Evolutionary conservation across 495 filamentous ascomycete species (phyloP), one percentile per base, ranked within the genome.

Genomic region (Penicillium macrosclerotiorum): DNA sequence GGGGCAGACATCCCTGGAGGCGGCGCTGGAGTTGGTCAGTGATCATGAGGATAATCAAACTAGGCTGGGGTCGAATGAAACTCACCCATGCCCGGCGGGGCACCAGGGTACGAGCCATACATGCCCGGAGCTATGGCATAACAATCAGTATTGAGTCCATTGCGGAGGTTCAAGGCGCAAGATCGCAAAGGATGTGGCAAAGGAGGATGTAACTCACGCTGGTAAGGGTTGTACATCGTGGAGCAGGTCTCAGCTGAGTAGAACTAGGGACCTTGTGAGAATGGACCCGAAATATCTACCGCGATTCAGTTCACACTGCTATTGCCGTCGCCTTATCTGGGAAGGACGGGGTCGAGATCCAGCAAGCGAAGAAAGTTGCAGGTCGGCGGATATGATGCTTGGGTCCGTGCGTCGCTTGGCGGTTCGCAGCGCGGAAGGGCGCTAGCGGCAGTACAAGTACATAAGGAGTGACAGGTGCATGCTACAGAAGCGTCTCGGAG

Each of bases 21-120:
- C 40, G 67, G 65, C 34, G 65, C 69, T 72, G 37, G 8, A 46
- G 13, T 30, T 37, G 16, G 50, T 60, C 38, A 57, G 52, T 51
- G 29, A 42, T 41, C 43, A 49, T 38, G 1, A 1, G 14, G n/a
- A n/a, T n/a, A n/a, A n/a, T 37, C 41, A 65, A 19, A 13, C 14
- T 37, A n/a, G n/a, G n/a, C 14, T 37, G 3, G 34, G 16, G 17
- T 9, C 13, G 34, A 34, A 14, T 18, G 13, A 7, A 36, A 62
- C 83, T 71, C 79, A 89, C 90, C 90, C 81, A 95, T 81, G 58
- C 89, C 90, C 45, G 91, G 90, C 40, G 90, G 88, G 56, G 85
- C 81, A 49, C 80, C 88, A 47, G 88, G 86, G 62, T 88, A 90
- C 17, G 76, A 70, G 47, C 78, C 79, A 69, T 82, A 92, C 40